Evolutionary conservation across 2,329 filamentous ascomycete species (phyloP).

Genomic region (Pyrenophora tritici-repentis): DNA sequence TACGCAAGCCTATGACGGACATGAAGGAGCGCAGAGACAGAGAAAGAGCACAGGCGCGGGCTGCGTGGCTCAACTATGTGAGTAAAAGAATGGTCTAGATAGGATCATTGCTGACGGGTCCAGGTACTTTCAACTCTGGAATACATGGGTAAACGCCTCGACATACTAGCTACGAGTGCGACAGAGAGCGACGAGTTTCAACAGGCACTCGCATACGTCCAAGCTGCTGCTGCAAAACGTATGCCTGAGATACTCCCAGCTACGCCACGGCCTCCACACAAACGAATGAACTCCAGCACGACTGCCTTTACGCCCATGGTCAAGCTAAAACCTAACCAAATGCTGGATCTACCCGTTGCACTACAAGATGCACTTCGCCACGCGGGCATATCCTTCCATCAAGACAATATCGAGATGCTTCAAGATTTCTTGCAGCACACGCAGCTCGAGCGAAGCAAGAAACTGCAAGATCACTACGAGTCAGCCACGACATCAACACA

Average conservation of each 20-base stretch:
- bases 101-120: conserved; percentile 8
- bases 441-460: conserved; percentile 40
- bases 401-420: conserved; percentile 34
- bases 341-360: conserved; percentile 38
- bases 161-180: conserved; percentile 31
- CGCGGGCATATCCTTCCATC: conserved; percentile 36
- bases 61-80: conserved; percentile 52
- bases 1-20: conserved; percentile 64
- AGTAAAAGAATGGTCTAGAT: conserved; percentile 4
- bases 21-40: conserved; percentile 44
- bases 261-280: conserved; percentile 21
- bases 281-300: conserved; percentile 32
- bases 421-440: conserved; percentile 36
- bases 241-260: conserved; percentile 25
- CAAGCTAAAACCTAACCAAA: conserved; percentile 34
- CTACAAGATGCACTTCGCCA: conserved; percentile 44
- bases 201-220: conserved; percentile 39
- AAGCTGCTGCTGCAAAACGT: conserved; percentile 30
- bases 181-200: conserved; percentile 36
- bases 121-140: conserved; percentile 49
- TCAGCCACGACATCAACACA: conserved; percentile 41
- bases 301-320: conserved; percentile 36
- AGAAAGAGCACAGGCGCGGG: conserved; percentile 42
- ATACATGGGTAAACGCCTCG: conserved; percentile 48
- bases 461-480: conserved; percentile 42